These are phyloP conservation scores for Tremella fuciformis DNA, from an alignment of 768 basidiomycete species.

Conservation along the genomic window DNA sequence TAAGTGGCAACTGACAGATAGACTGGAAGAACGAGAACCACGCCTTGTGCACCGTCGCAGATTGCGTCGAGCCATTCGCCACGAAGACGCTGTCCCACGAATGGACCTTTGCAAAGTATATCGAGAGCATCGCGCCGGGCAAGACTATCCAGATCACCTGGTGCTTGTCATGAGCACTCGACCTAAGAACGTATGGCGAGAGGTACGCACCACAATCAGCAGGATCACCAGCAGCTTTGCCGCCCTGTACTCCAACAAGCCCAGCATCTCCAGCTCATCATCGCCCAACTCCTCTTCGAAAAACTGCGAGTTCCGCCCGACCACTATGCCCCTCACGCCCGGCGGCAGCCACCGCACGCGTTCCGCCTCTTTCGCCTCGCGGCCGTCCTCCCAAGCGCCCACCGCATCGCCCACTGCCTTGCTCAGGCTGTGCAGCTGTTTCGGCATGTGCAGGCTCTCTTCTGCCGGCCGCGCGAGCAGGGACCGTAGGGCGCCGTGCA, in stretches of 20 bases:
- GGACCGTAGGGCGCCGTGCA: neutral
- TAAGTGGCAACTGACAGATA: conserved; percentile 5
- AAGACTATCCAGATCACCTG: conserved; percentile 16
- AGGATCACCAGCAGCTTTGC: conserved; percentile 14
- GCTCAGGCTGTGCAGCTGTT: neutral
- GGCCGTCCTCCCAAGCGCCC: conserved; percentile 5
- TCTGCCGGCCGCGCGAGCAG: neutral
- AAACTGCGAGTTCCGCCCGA: conserved; percentile 19
- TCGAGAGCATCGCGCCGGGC: conserved; percentile 14
- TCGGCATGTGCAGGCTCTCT: conserved; percentile 9
- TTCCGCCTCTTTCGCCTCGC: conserved; percentile 12
- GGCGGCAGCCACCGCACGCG: conserved; percentile 19
- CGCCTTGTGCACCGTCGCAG: conserved; percentile 6
- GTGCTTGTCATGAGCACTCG: conserved; percentile 7
- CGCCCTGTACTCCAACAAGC: conserved; percentile 21
- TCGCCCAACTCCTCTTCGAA: conserved; percentile 25
- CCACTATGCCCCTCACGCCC: conserved; percentile 17
- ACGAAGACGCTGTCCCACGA: conserved; percentile 16
- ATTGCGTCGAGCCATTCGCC: conserved; percentile 13
- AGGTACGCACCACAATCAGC: conserved; percentile 11
- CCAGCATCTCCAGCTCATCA: conserved; percentile 24
- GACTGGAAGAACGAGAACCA: conserved; percentile 28
- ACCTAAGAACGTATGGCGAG: neutral
- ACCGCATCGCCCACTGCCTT: neutral
- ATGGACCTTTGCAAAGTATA: conserved; percentile 20